Conservation (phyloP, 2,329 filamentous ascomycete genomes). For the Penicillium sp. region DNA sequence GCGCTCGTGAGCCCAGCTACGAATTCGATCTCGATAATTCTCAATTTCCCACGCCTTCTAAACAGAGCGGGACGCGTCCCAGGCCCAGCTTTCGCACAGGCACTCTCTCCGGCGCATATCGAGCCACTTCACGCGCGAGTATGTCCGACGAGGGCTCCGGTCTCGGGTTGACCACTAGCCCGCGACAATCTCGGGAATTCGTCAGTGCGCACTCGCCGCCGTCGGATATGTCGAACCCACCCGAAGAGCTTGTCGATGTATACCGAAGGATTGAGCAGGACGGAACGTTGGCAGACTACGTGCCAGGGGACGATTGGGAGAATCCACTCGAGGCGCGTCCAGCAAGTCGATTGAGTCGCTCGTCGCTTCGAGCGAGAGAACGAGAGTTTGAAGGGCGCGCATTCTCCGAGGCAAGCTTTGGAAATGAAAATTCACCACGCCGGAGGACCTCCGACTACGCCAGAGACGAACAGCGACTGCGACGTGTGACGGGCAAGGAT, state of each 20-base stretch:
- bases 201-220: conserved; percentile 34
- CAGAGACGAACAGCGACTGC: conserved; percentile 43
- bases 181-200: conserved; percentile 30
- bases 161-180: conserved; percentile 32
- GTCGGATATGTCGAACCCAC: conserved; percentile 40
- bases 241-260: conserved; percentile 40
- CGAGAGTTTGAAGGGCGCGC: conserved; percentile 23
- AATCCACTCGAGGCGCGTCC: conserved; percentile 12
- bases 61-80: conserved; percentile 32
- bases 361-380: conserved; percentile 24
- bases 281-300: conserved; percentile 38
- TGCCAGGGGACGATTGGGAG: conserved; percentile 35
- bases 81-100: conserved; percentile 40
- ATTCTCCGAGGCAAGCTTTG: conserved; percentile 36
- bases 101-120: conserved; percentile 44
- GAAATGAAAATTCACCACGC: conserved; percentile 38
- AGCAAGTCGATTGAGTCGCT: conserved; percentile 17
- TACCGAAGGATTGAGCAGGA: conserved; percentile 45
- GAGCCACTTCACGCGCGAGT: conserved; percentile 34
- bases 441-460: conserved; percentile 39
- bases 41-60: conserved; percentile 31
- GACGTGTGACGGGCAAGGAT: conserved; percentile 40
- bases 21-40: conserved; percentile 33
- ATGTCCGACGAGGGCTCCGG: conserved; percentile 29
- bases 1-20: conserved; percentile 30